These are phyloP conservation scores for Allium fistulosum DNA, from an alignment of 106 monocot species.

Conservation along the genomic window DNA sequence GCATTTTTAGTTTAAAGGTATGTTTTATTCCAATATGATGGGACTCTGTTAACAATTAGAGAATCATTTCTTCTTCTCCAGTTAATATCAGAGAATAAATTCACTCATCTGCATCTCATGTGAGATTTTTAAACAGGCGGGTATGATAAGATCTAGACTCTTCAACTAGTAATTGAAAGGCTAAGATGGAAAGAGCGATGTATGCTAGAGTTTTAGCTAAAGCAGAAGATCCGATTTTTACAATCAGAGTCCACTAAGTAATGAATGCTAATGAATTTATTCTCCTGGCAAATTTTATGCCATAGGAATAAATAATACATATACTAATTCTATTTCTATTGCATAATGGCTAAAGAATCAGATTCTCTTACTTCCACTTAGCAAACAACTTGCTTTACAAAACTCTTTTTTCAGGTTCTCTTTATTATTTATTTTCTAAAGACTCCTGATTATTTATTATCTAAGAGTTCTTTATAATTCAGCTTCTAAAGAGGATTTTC, in stretches of 20 bases:
- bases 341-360: not conserved
- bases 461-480: no score
- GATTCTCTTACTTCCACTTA: conserved; percentile 1
- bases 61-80: not conserved
- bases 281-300: not conserved
- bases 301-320: not conserved
- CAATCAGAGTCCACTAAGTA: not conserved
- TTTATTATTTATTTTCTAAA: no score
- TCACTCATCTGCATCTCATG: no score
- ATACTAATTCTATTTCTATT: no score
- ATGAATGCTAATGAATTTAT: conserved; percentile 2
- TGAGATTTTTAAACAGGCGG: no score
- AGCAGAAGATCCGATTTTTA: no score
- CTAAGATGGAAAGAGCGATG: no score
- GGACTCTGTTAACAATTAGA: not conserved
- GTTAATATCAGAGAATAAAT: no score
- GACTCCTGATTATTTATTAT: no score
- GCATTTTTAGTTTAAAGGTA: not conserved
- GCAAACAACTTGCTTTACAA: not conserved
- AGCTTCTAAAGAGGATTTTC: not conserved
- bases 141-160: no score
- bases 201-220: no score
- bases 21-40: not conserved
- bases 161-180: no score
- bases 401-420: not conserved